Percentiles rank a stretch among this genome's conserved stretches.
phyloP scores from a whole-genome alignment of 768 basidiomycete genomes.

The Suillus luteus region DNA sequence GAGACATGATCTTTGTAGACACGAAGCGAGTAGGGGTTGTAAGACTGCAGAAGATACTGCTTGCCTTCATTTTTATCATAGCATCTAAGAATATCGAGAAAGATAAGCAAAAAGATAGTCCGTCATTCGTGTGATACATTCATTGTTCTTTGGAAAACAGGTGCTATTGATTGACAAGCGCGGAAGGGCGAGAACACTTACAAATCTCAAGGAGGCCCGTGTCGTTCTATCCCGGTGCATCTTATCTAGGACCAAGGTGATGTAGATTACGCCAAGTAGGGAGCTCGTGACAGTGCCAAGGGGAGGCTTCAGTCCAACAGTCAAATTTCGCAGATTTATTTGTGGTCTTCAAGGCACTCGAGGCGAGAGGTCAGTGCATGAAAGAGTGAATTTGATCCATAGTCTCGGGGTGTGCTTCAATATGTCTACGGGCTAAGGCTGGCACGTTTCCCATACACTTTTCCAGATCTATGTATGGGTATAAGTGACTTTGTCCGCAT shows the following conservation, averaged over 20 bases:
- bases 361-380: background rate
- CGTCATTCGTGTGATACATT: slow-evolving; percentile 5
- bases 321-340: background rate
- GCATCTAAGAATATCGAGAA: slow-evolving; percentile 3
- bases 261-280: background rate
- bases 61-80: background rate
- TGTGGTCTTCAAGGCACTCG: background rate
- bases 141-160: background rate
- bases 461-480: background rate
- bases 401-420: background rate
- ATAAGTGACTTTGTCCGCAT: background rate
- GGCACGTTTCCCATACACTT: background rate
- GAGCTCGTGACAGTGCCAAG: background rate
- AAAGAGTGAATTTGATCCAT: background rate
- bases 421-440: background rate
- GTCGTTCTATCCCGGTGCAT: background rate
- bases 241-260: background rate
- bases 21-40: no score
- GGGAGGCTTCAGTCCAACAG: background rate
- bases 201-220: slow-evolving; percentile 1
- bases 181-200: background rate
- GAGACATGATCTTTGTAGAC: slow-evolving; percentile 2
- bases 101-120: background rate
- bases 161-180: background rate
- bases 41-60: background rate